Percentiles rank a stretch among this genome's conserved stretches.
These are phyloP conservation scores for Leavenworthia alabamica DNA, from an alignment of 345 rosid genomes.

Conservation along the genomic window DNA sequence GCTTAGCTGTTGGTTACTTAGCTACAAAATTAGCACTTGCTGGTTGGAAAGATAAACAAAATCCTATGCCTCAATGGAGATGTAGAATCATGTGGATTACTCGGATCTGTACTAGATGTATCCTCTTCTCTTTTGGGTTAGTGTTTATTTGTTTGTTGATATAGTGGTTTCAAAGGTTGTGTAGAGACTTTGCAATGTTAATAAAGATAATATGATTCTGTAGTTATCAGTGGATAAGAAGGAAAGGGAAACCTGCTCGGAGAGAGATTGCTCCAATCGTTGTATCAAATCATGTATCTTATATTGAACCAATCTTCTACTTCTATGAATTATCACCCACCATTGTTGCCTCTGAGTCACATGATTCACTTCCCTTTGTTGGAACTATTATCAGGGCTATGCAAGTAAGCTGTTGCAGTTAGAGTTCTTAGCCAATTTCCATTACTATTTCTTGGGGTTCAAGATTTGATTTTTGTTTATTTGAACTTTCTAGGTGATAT, in stretches of 20 bases:
- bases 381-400: conserved; percentile 98
- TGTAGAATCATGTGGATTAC: conserved; percentile 85
- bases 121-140: conserved; percentile 91
- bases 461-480: background rate
- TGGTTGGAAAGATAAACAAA: conserved; percentile 82
- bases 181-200: background rate
- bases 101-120: conserved; percentile 60
- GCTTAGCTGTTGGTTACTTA: conserved; percentile 54
- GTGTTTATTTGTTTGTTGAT: background rate
- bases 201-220: background rate
- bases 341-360: conserved; percentile 88
- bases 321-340: conserved; percentile 90
- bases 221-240: conserved; percentile 91
- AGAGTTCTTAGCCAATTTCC: background rate
- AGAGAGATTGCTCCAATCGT: conserved; percentile 83
- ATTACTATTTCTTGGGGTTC: background rate
- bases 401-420: conserved; percentile 49
- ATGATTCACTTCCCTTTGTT: conserved; percentile 84
- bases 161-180: background rate
- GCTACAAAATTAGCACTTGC: conserved; percentile 68
- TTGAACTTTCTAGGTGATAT: conserved; percentile 62
- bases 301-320: conserved; percentile 85
- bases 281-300: conserved; percentile 92
- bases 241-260: conserved; percentile 88
- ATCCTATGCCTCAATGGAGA: conserved; percentile 90